Percentiles rank a stretch among this genome's conserved stretches.
These are phyloP conservation scores for Podospora fimiseda DNA, from an alignment of 495 filamentous ascomycete species.

Conservation along the genomic window DNA sequence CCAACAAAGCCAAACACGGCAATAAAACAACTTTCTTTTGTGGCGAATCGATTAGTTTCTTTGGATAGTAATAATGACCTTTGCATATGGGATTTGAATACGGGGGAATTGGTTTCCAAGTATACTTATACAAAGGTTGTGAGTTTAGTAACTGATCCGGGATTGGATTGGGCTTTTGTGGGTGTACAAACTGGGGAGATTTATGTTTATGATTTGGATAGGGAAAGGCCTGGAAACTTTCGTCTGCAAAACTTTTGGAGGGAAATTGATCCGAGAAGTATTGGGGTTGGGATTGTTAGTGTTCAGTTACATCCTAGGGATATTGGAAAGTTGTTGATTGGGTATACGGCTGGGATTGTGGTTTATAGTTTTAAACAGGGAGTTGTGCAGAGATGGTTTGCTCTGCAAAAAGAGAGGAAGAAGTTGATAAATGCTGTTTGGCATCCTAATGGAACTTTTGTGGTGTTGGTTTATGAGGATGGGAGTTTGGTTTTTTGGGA, in stretches of 20 bases:
- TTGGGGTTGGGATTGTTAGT: slow-evolving; percentile 45
- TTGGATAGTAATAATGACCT: slow-evolving; percentile 81
- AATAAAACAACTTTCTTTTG: slow-evolving; percentile 37
- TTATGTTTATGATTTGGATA: slow-evolving; percentile 83
- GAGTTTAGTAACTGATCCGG: slow-evolving; percentile 70
- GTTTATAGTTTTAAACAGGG: slow-evolving; percentile 92
- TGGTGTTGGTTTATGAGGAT: slow-evolving; percentile 84
- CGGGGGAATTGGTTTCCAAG: slow-evolving; percentile 50
- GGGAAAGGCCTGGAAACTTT: slow-evolving; percentile 66
- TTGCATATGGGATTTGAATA: slow-evolving; percentile 64
- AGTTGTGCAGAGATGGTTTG: slow-evolving; percentile 59
- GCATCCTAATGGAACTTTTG: slow-evolving; percentile 92
- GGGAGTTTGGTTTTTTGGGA: slow-evolving; percentile 91
- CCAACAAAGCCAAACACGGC: slow-evolving; percentile 8
- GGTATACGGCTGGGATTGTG: slow-evolving; percentile 78
- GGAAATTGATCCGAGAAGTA: slow-evolving; percentile 46
- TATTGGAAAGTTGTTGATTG: slow-evolving; percentile 85
- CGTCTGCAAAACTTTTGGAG: slow-evolving; percentile 80
- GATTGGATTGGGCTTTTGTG: slow-evolving; percentile 83
- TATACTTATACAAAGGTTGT: slow-evolving; percentile 71
- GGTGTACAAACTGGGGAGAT: slow-evolving; percentile 74
- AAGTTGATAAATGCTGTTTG: slow-evolving; percentile 72
- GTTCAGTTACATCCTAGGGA: slow-evolving; percentile 84
- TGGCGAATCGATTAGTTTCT: slow-evolving; percentile 69
- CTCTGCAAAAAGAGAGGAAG: slow-evolving; percentile 47